Conservation (phyloP, 2,329 filamentous ascomycete genomes). For the Talaromyces sp. region DNA sequence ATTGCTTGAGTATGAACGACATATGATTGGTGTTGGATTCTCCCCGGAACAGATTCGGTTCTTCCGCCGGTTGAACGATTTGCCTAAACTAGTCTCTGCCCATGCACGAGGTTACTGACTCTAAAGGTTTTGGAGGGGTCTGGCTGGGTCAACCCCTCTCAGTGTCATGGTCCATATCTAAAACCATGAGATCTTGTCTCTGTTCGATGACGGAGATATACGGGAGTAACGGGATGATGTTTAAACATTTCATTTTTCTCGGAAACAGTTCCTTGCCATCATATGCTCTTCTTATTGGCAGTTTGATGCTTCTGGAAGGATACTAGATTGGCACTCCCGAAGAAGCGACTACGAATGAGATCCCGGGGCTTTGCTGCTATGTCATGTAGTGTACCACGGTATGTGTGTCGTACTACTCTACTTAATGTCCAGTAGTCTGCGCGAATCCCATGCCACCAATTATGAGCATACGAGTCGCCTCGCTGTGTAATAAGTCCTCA, state of each 20-base stretch:
- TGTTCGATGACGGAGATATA: not conserved
- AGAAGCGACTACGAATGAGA: not conserved
- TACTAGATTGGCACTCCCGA: not conserved
- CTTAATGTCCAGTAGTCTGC: not conserved
- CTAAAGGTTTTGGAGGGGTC: not conserved
- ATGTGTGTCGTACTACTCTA: not conserved
- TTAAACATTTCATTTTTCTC: not conserved
- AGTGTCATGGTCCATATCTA: not conserved
- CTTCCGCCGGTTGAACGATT: not conserved
- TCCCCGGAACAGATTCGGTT: not conserved
- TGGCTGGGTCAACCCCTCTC: not conserved
- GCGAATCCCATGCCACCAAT: not conserved
- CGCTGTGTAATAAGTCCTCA: not conserved
- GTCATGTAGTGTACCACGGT: not conserved
- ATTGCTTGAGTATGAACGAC: not conserved
- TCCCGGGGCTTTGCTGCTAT: not conserved
- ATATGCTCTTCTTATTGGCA: not conserved
- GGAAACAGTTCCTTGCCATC: not conserved
- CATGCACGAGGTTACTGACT: not conserved
- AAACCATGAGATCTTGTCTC: not conserved
- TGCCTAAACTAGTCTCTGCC: not conserved
- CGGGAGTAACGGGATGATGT: not conserved
- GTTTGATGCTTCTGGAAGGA: constrained; percentile 6
- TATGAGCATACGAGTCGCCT: not conserved
- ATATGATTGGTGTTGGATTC: not conserved